phyloP scores from a whole-genome alignment of 2,329 filamentous ascomycete species.

The Hypoxylon sp. region DNA sequence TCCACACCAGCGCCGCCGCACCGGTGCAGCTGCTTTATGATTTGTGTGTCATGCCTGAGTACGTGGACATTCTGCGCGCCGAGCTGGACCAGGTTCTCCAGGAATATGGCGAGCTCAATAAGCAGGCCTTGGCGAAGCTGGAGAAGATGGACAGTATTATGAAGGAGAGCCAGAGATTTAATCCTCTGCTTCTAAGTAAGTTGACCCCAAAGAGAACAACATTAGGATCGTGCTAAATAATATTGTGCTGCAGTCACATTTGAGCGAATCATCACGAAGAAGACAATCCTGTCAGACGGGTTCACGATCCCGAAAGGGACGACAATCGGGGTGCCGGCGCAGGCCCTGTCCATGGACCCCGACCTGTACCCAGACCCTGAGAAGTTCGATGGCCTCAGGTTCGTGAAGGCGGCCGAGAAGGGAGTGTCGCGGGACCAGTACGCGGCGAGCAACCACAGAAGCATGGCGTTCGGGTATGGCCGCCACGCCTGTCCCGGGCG shows the following conservation, averaged over 20 bases:
- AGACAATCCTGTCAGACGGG: conserved; percentile 42
- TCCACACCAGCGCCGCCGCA: neutral
- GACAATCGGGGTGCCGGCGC: conserved; percentile 37
- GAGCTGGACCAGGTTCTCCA: neutral
- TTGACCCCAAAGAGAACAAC: too few relatives aligned
- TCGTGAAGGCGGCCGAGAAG: conserved; percentile 34
- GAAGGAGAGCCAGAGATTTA: neutral
- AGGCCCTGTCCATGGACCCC: conserved; percentile 33
- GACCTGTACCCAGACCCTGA: conserved; percentile 29
- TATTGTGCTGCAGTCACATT: conserved; percentile 31
- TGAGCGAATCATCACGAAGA: conserved; percentile 30
- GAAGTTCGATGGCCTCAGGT: conserved; percentile 39
- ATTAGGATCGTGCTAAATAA: conserved; percentile 36
- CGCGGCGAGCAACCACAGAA: conserved; percentile 34
- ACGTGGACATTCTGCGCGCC: neutral
- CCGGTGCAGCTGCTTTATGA: neutral
- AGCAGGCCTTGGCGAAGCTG: neutral
- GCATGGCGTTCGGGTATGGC: conserved; percentile 50
- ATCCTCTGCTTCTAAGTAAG: too few relatives aligned
- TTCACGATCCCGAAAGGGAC: conserved; percentile 42
- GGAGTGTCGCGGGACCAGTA: conserved; percentile 22
- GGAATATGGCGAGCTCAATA: neutral
- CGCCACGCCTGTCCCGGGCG: conserved; percentile 50
- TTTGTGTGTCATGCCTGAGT: neutral
- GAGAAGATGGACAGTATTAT: neutral